These are phyloP conservation scores for Ustilago vetiveriae DNA, from an alignment of 1,284 basidiomycete species.

Conservation along the genomic window DNA sequence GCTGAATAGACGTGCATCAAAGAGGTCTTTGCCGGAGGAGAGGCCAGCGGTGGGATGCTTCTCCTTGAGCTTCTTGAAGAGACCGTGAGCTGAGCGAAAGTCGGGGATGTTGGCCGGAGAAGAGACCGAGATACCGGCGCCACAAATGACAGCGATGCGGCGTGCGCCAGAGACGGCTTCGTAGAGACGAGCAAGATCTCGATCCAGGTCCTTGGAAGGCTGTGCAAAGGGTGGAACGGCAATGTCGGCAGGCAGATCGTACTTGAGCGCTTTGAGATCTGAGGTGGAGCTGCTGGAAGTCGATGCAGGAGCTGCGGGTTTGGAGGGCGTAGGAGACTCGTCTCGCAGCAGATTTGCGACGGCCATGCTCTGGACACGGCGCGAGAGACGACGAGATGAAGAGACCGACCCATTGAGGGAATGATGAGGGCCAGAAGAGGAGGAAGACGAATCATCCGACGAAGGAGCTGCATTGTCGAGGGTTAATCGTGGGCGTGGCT, in stretches of 20 bases:
- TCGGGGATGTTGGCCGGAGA: constrained; percentile 88
- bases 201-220: constrained; percentile 44
- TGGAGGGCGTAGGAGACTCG: constrained; percentile 11
- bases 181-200: constrained; percentile 61
- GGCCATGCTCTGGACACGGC: constrained; percentile 43
- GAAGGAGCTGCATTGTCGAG: constrained; percentile 4
- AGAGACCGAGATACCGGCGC: constrained; percentile 84
- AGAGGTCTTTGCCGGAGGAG: constrained; percentile 83
- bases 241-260: constrained; percentile 48
- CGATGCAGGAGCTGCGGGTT: not conserved
- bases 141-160: constrained; percentile 84
- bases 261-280: constrained; percentile 50
- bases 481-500: constrained; percentile 26
- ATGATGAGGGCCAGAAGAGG: constrained; percentile 17
- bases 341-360: constrained; percentile 26
- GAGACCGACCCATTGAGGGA: constrained; percentile 6
- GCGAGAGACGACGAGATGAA: constrained; percentile 32
- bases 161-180: constrained; percentile 77
- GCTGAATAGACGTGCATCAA: constrained; percentile 87
- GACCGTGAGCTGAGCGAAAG: constrained; percentile 83
- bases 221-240: constrained; percentile 46
- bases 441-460: constrained; percentile 4
- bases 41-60: constrained; percentile 79
- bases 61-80: constrained; percentile 80
- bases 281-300: constrained; percentile 19